Percentiles rank a stretch among this genome's conserved stretches.
phyloP scores from a whole-genome alignment of 805 yeast genomes.

The Isabelozyma heimii region DNA sequence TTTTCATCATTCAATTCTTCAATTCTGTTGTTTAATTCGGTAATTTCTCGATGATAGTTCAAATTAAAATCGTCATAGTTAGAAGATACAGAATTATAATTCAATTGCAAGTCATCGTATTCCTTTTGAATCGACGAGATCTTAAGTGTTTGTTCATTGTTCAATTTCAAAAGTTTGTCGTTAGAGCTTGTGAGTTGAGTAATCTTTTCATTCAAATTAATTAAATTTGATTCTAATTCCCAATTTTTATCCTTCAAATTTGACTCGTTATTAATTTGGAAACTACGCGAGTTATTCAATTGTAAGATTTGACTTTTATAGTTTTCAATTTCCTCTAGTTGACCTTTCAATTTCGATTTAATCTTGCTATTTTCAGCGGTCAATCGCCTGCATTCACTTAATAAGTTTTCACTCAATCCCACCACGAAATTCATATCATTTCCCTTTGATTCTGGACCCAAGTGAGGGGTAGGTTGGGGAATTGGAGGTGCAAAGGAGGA shows the following conservation, averaged over 20 bases:
- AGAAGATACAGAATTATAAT: slow-evolving; percentile 38
- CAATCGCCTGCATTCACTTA: slow-evolving; percentile 67
- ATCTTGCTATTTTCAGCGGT: slow-evolving; percentile 59
- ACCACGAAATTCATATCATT: slow-evolving; percentile 71
- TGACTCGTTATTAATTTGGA: slow-evolving; percentile 43
- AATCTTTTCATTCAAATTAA: slow-evolving; percentile 43
- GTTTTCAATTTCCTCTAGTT: slow-evolving; percentile 42
- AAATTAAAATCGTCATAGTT: slow-evolving; percentile 35
- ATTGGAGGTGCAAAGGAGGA: neutral
- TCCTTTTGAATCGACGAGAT: slow-evolving; percentile 37
- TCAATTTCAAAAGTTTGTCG: slow-evolving; percentile 29
- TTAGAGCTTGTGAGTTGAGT: slow-evolving; percentile 38
- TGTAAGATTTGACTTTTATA: slow-evolving; percentile 32
- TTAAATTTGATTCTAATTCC: slow-evolving; percentile 58
- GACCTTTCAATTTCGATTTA: slow-evolving; percentile 39
- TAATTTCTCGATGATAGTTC: slow-evolving; percentile 40
- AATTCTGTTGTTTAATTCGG: slow-evolving; percentile 49
- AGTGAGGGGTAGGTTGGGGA: slow-evolving; percentile 19
- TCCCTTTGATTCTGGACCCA: slow-evolving; percentile 46
- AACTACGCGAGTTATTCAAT: slow-evolving; percentile 30
- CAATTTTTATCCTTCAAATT: slow-evolving; percentile 58
- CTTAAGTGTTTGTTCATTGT: slow-evolving; percentile 31
- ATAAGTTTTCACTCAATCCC: slow-evolving; percentile 68
- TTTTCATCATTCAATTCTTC: slow-evolving; percentile 68
- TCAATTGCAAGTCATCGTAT: slow-evolving; percentile 44